Evolutionary conservation across 306 rosid genomes (phyloP).

Genomic region (Cucurbita moschata): DNA sequence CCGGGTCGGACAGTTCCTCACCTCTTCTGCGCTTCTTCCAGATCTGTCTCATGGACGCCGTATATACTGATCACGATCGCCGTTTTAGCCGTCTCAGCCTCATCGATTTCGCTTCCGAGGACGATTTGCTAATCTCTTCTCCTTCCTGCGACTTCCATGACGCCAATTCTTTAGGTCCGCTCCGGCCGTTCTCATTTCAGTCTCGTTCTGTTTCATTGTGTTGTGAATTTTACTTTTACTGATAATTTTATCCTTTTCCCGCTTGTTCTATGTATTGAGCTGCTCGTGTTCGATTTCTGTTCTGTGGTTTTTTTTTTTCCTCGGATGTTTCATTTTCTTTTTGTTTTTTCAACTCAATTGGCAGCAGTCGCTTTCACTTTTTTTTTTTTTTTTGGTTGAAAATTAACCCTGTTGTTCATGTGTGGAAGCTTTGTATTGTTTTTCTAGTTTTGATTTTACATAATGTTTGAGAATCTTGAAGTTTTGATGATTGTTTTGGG

Average conservation of each 20-base stretch:
- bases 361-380: not conserved
- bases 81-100: conserved; percentile 64
- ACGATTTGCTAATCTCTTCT: conserved; percentile 66
- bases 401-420: not conserved
- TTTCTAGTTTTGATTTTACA: not conserved
- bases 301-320: not conserved
- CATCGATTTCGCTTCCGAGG: conserved; percentile 74
- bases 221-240: not conserved
- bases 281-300: not conserved
- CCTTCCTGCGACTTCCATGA: conserved; percentile 10
- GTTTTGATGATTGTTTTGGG: not conserved
- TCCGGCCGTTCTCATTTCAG: not conserved
- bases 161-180: conserved; percentile 26
- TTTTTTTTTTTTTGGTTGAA: too few relatives aligned
- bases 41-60: conserved; percentile 16
- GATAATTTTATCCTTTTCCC: not conserved
- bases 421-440: not conserved
- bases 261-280: not conserved
- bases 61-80: conserved; percentile 11
- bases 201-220: not conserved
- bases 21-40: conserved; percentile 1
- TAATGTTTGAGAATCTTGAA: not conserved
- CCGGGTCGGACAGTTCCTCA: not conserved
- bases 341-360: not conserved
- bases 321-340: not conserved